These are phyloP conservation scores for Claviceps paspali DNA, from an alignment of 2,329 filamentous ascomycete genomes.

Conservation along the genomic window DNA sequence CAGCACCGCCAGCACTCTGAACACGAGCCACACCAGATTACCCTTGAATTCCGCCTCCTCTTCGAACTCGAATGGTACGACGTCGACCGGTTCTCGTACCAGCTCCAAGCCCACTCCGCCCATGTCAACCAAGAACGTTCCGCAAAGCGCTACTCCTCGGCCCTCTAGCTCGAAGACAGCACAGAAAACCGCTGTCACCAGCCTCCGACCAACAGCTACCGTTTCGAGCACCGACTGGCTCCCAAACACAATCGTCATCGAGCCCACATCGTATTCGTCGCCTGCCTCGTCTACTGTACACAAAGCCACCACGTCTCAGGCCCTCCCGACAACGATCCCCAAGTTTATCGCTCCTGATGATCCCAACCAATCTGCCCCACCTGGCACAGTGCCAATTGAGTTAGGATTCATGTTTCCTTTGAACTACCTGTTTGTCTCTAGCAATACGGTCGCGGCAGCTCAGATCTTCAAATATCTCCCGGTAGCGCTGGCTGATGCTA, in stretches of 20 bases:
- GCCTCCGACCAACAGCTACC: conserved; percentile 26
- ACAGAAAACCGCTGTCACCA: conserved; percentile 18
- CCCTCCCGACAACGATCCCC: conserved; percentile 53
- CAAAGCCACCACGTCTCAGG: conserved; percentile 29
- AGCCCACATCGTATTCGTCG: conserved; percentile 25
- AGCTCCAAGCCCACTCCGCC: not conserved
- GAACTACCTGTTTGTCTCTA: conserved; percentile 73
- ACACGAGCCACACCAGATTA: conserved; percentile 2
- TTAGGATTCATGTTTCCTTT: conserved; percentile 69
- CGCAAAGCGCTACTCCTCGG: conserved; percentile 8
- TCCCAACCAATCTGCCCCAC: conserved; percentile 35
- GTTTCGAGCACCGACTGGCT: conserved; percentile 32
- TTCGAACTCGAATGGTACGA: conserved; percentile 5
- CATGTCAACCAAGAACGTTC: conserved; percentile 10
- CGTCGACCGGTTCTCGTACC: not conserved
- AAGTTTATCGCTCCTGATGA: conserved; percentile 59
- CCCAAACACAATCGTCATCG: conserved; percentile 46
- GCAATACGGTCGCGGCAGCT: conserved; percentile 53
- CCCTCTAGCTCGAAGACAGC: conserved; percentile 4
- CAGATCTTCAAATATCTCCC: conserved; percentile 79
- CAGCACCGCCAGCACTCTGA: not conserved
- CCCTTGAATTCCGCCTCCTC: conserved; percentile 2
- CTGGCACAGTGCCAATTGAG: conserved; percentile 59
- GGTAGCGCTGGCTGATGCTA: conserved; percentile 48
- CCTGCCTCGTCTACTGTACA: conserved; percentile 15